Conservation (phyloP, 2,329 filamentous ascomycete genomes). For the Cladophialophora immunda region DNA sequence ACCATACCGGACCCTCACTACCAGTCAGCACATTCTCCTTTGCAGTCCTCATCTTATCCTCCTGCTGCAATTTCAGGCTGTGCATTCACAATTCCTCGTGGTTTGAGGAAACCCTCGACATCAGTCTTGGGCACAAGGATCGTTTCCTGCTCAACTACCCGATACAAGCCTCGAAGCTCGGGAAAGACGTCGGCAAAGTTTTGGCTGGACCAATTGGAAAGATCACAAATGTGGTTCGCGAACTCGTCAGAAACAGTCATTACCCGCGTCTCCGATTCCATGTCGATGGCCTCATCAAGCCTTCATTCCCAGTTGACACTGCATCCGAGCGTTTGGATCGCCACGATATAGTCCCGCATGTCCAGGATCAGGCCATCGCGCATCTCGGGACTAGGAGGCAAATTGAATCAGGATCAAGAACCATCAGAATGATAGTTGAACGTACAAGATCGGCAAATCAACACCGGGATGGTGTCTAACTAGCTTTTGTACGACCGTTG, state of each 20-base stretch:
- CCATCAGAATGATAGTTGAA: background rate
- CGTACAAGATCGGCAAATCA: slow-evolving; percentile 28
- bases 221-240: slow-evolving; percentile 14
- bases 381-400: slow-evolving; percentile 23
- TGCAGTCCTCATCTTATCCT: too few species aligned
- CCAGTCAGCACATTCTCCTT: too few species aligned
- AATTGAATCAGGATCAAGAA: background rate
- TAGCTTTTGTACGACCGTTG: slow-evolving; percentile 24
- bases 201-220: slow-evolving; percentile 24
- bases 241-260: slow-evolving; percentile 22
- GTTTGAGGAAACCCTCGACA: slow-evolving; percentile 19
- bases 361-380: slow-evolving; percentile 25
- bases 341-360: slow-evolving; percentile 29
- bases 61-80: too few species aligned
- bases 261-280: slow-evolving; percentile 3
- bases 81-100: too few species aligned
- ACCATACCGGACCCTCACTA: too few species aligned
- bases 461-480: slow-evolving; percentile 26
- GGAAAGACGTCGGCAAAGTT: slow-evolving; percentile 25
- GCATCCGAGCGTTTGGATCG: slow-evolving; percentile 22
- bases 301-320: slow-evolving; percentile 25
- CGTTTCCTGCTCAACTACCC: slow-evolving; percentile 17
- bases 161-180: slow-evolving; percentile 24
- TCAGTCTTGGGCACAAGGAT: slow-evolving; percentile 12
- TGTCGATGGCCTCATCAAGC: slow-evolving; percentile 15